Evolutionary conservation across 257 asterid genomes (phyloP), one percentile per base, ranked within the genome.

Genomic region (Solanum lignicaule): DNA sequence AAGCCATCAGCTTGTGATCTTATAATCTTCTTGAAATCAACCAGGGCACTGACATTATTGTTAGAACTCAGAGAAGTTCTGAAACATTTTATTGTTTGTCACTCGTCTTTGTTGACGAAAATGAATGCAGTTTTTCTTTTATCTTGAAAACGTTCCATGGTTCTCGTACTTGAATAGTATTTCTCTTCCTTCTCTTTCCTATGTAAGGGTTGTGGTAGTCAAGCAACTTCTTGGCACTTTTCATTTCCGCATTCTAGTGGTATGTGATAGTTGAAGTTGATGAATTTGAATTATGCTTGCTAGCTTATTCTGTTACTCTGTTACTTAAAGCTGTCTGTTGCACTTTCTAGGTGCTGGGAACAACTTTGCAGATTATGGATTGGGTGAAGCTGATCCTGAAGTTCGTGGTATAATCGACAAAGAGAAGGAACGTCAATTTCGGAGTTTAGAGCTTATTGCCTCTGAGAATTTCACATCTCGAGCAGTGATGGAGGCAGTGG

Each of bases 401-500:
- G 95, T 97, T 55, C 91, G 89, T 84, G 36, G 89, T 86, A 97
- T 95, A 55, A 94, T 96, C 36, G 93, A 90, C 88, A 94, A 91
- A 83, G 99, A 97, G 93, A 96, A 95, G 95, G 90, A 93, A 72
- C 96, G 98, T 14, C 99, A 97, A 86, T 96, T 94, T 87, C 93
- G 94, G 91, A 95, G 98, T 90, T 91, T 97, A 87, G 98, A 94
- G 79, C 96, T 97, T 87, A 97, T 97, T 89, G 99, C 99, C 83
- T 97, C 99, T 1, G 99, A 97, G 91, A 97, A 97, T 89, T 97
- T 95, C 90, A 97, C 99, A 20, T 97, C 98, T 48, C 96, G 98
- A 86, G 99, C 99, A 68, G 99, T 97, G 90, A 97, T 97, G 99
- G 98, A 97, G 92, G 99, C 98, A 14, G 99, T 97, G 88, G 99